Evolutionary conservation across 352 stramenopile species (phyloP).

Genomic region (Ophiocytium majus): DNA sequence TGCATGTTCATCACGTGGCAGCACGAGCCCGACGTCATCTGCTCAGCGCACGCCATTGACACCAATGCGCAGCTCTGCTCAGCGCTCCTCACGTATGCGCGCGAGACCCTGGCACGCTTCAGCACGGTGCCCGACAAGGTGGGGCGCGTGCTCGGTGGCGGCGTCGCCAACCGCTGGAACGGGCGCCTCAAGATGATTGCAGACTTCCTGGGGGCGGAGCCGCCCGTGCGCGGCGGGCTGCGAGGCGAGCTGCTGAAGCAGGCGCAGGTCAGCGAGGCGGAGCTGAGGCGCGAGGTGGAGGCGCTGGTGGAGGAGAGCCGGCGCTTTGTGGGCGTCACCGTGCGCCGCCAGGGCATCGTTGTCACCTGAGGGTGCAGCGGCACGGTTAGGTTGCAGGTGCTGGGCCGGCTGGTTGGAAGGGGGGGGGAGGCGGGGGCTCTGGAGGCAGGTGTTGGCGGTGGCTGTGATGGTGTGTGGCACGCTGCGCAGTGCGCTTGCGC

Average conservation of each 20-base stretch:
- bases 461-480: too few relatives aligned
- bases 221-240: constrained; percentile 28
- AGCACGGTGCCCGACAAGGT: constrained; percentile 49
- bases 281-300: constrained; percentile 30
- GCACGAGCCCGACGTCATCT: constrained; percentile 52
- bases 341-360: constrained; percentile 21
- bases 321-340: constrained; percentile 34
- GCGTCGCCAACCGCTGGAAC: constrained; percentile 52
- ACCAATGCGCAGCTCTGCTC: constrained; percentile 44
- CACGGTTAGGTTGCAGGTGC: background rate
- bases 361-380: constrained; percentile 25
- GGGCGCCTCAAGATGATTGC: background rate
- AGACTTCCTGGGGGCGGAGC: constrained; percentile 32
- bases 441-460: too few relatives aligned
- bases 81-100: background rate
- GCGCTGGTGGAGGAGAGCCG: constrained; percentile 33
- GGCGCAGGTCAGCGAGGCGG: constrained; percentile 27
- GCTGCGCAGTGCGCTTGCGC: too few relatives aligned
- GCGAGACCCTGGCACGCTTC: background rate
- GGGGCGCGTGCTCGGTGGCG: constrained; percentile 46
- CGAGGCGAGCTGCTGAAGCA: constrained; percentile 24
- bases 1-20: constrained; percentile 49
- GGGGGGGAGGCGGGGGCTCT: too few relatives aligned
- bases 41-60: constrained; percentile 35
- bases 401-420: too few relatives aligned